Conservation (phyloP, 169 alveolate genomes). For the Cryptosporidium ubiquitum region DNA sequence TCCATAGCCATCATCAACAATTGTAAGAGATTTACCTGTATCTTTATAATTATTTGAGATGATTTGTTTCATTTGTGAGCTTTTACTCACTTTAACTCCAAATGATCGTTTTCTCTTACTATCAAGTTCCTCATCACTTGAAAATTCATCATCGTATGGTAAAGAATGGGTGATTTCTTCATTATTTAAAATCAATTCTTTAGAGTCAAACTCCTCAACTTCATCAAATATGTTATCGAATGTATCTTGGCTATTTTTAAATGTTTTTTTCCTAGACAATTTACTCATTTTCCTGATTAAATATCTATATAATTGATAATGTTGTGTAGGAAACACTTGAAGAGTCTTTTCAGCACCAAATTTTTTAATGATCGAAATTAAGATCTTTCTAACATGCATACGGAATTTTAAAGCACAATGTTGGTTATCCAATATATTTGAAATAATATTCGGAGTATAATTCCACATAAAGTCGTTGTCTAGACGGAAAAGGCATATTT, state of each 20-base stretch:
- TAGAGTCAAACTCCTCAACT: constrained; percentile 4
- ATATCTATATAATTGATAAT: constrained; percentile 33
- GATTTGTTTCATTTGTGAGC: not conserved
- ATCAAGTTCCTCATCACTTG: not conserved
- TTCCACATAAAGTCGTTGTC: not conserved
- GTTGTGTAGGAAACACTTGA: constrained; percentile 47
- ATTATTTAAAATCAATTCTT: not conserved
- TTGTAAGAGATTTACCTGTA: constrained; percentile 18
- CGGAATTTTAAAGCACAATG: constrained; percentile 27
- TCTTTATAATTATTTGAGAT: not conserved
- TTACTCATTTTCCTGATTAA: not conserved
- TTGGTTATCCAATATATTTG: constrained; percentile 13
- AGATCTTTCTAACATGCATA: constrained; percentile 18
- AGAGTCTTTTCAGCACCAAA: constrained; percentile 18
- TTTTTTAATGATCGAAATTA: constrained; percentile 28
- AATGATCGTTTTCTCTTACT: not conserved
- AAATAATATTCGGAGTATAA: not conserved
- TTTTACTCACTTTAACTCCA: not conserved
- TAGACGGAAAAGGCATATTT: not conserved
- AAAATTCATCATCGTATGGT: not conserved
- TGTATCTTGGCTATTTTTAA: not conserved
- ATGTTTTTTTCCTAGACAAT: not conserved
- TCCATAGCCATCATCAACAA: constrained; percentile 3
- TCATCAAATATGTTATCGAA: not conserved
- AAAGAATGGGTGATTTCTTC: not conserved